Evolutionary conservation across 2,329 filamentous ascomycete genomes (phyloP), one percentile per base, ranked within the genome.

Genomic region (Remersonia thermophila): DNA sequence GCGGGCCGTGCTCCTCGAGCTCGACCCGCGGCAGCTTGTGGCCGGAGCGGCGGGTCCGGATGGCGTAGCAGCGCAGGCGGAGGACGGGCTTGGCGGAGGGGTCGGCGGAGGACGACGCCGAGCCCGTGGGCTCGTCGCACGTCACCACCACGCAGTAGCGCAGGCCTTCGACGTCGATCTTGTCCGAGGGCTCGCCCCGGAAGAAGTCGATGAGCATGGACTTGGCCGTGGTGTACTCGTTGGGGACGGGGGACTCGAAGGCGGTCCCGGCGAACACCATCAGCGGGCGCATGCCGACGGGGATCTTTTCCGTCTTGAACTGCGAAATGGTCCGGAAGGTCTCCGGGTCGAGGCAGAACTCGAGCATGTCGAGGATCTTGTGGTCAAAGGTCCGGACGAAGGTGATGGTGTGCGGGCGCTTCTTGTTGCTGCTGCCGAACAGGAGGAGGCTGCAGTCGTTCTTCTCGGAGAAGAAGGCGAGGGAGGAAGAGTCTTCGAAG

Each of bases 401-500:
- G 0, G 86, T 95, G 51, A 98, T 58, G 44, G 79, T 80, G 60
- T 98, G 86, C 4, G 87, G 87, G n/a, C 91, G 73, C 71, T 96
- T 98, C 71, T 96, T 98, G 59, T 73, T 84, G 59, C 80, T 81
- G 57, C 74, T 79, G 35, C 80, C 87, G 51, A 93, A 93, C 47
- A 91, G 71, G 47, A 95, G 71, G 32, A 95, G 66, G 31, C 78
- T 82, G 52, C 83, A 79, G 59, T 98, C 91, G 63, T 98, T 98
- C 67, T 96, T 98, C 56, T 87, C 79, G 44, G 81, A 80, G 67
- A 98, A 87, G 67, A 98, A 98, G 62, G 95, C 85, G 47, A 96
- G 73, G 36, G 82, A 89, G 18, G 80, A 69, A 45, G 82, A 66
- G 57, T 93, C 86, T 59, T 95, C 89, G 60, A 98, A 98, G 2